Conservation (phyloP, 1,284 basidiomycete genomes). For the Somion occarium region DNA sequence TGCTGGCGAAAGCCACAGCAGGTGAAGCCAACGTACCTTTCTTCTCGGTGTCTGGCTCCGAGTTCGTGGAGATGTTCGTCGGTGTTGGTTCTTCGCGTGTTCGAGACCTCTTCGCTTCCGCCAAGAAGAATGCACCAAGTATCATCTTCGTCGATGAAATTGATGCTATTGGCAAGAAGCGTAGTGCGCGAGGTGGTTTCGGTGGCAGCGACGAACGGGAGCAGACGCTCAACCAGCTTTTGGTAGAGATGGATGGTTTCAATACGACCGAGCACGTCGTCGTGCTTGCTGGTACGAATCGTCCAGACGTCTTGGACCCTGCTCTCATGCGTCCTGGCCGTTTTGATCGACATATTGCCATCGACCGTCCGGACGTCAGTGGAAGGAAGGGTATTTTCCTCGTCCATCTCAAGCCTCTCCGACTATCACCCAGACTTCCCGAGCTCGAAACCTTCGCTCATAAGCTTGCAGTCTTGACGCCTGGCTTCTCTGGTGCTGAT, state of each 20-base stretch:
- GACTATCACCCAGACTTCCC: constrained; percentile 56
- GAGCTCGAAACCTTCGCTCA: constrained; percentile 69
- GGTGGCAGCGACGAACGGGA: constrained; percentile 99
- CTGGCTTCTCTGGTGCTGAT: constrained; percentile 98
- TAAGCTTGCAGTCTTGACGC: constrained; percentile 93
- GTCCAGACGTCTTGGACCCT: constrained; percentile 93
- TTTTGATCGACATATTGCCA: constrained; percentile 95
- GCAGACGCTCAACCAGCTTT: constrained; percentile 94
- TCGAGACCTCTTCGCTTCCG: constrained; percentile 94
- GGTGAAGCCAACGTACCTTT: constrained; percentile 98
- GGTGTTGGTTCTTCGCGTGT: constrained; percentile 98
- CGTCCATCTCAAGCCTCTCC: constrained; percentile 89
- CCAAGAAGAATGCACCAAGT: constrained; percentile 96
- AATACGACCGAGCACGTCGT: constrained; percentile 95
- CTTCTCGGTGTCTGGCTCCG: constrained; percentile 96
- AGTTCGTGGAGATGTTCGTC: constrained; percentile 99
- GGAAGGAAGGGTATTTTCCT: constrained; percentile 93
- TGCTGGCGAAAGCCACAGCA: constrained; percentile 97
- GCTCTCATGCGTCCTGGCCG: constrained; percentile 96
- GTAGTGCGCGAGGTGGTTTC: constrained; percentile 84
- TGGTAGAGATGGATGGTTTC: constrained; percentile 99
- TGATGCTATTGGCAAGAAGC: constrained; percentile 96
- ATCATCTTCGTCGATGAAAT: constrained; percentile 99
- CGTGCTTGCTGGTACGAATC: constrained; percentile 94
- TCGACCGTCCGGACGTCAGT: constrained; percentile 92